Conservation (phyloP, 225 moss, liverwort and hornwort genomes). For the Takakia lepidozioides region DNA sequence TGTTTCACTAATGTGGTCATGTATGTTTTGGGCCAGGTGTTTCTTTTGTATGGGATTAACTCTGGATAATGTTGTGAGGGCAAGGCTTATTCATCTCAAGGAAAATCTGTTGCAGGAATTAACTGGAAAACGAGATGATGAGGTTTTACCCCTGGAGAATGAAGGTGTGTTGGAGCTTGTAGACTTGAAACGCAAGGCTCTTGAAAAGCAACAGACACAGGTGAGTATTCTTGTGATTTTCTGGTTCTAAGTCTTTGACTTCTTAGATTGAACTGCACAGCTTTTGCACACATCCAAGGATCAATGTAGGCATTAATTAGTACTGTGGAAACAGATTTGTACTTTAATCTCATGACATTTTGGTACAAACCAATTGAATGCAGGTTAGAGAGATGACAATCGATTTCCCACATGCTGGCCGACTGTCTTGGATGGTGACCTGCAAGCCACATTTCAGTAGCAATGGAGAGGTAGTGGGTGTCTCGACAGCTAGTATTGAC, state of each 20-base stretch:
- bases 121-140: slow-evolving; percentile 15
- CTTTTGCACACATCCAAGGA: too few relatives aligned
- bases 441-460: slow-evolving; percentile 11
- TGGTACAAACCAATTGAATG: not conserved
- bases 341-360: not conserved
- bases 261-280: too few relatives aligned
- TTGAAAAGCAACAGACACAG: slow-evolving; percentile 3
- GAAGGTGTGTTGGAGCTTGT: slow-evolving; percentile 7
- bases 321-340: too few relatives aligned
- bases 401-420: slow-evolving; percentile 3
- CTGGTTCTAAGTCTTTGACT: too few relatives aligned
- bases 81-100: not conserved
- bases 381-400: slow-evolving; percentile 8
- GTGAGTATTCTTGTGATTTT: too few relatives aligned
- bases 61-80: not conserved
- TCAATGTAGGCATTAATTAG: too few relatives aligned
- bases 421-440: slow-evolving; percentile 11
- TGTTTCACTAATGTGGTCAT: too few relatives aligned
- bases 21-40: not conserved
- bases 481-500: slow-evolving; percentile 10
- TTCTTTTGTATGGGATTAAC: not conserved
- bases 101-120: slow-evolving; percentile 5
- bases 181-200: slow-evolving; percentile 10
- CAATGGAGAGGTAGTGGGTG: slow-evolving; percentile 10
- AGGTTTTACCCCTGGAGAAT: slow-evolving; percentile 7